phyloP scores from a whole-genome alignment of 2,329 filamentous ascomycete species.

The Botryotinia calthae region DNA sequence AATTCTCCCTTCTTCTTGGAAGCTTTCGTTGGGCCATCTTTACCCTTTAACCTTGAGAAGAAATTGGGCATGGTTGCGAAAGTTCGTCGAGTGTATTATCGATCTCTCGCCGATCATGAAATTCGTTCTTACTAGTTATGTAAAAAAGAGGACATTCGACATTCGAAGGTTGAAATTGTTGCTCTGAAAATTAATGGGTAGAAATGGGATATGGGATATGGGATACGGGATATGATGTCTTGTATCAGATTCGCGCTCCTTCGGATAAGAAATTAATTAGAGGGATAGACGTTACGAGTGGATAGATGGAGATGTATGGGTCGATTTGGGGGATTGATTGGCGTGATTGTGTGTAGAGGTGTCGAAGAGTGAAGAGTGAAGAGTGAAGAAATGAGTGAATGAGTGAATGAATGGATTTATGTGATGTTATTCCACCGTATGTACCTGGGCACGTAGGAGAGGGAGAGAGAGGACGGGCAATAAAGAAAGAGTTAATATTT shows the following conservation, averaged over 20 bases:
- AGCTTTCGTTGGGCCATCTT: slow-evolving; percentile 59
- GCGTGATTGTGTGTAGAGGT: not conserved
- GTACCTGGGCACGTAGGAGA: too few species aligned
- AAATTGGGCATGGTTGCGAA: slow-evolving; percentile 35
- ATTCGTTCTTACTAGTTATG: not conserved
- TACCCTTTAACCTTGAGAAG: slow-evolving; percentile 57
- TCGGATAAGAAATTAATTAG: slow-evolving; percentile 21
- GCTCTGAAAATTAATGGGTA: not conserved
- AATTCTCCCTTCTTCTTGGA: slow-evolving; percentile 64
- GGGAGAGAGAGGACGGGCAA: too few species aligned
- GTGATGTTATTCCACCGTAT: not conserved
- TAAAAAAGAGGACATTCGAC: slow-evolving; percentile 12
- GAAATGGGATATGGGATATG: too few species aligned
- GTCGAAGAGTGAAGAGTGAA: not conserved
- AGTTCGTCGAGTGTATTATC: not conserved
- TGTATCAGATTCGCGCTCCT: slow-evolving; percentile 8
- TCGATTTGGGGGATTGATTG: not conserved
- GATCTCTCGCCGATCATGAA: slow-evolving; percentile 8
- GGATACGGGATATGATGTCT: not conserved
- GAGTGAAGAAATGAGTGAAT: not conserved
- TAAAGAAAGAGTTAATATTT: too few species aligned
- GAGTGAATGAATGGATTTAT: not conserved
- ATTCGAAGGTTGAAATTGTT: slow-evolving; percentile 3
- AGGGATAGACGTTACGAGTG: not conserved
- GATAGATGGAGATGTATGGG: not conserved